These are phyloP conservation scores for Aphanoascus verrucosus DNA, from an alignment of 2,329 filamentous ascomycete species.

Conservation along the genomic window DNA sequence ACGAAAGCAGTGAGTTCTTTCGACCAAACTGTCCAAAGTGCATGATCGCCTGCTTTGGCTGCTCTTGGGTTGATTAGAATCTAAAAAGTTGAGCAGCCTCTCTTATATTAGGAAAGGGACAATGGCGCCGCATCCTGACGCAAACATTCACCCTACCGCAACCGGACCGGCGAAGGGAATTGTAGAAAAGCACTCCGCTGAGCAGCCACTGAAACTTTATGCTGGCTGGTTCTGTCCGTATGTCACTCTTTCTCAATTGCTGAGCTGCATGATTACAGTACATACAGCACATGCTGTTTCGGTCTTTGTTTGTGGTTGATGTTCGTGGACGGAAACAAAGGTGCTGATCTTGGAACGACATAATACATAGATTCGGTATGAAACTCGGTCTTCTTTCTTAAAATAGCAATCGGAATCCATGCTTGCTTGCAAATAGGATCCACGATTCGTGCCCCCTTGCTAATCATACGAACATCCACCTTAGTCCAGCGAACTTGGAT, in stretches of 20 bases:
- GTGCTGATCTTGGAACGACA: conserved; percentile 20
- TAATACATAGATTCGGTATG: not conserved
- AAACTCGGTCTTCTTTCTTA: not conserved
- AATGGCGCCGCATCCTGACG: conserved; percentile 30
- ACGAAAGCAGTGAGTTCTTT: too few species aligned
- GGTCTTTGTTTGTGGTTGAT: not conserved
- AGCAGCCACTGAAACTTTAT: conserved; percentile 50
- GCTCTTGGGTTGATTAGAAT: not conserved
- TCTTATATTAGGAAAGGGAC: not conserved
- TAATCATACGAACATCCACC: conserved; percentile 9
- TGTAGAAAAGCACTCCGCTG: conserved; percentile 25
- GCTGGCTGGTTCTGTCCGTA: conserved; percentile 62
- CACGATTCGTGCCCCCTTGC: not conserved
- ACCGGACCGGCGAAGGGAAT: conserved; percentile 35
- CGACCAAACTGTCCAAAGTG: too few species aligned
- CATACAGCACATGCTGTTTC: not conserved
- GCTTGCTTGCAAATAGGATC: too few species aligned
- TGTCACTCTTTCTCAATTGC: conserved; percentile 13
- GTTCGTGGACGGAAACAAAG: conserved; percentile 18
- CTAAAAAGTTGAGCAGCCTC: not conserved
- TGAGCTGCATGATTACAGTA: not conserved
- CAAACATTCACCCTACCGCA: conserved; percentile 35
- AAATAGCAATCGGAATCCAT: too few species aligned
- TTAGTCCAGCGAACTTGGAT: conserved; percentile 60
- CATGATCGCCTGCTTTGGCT: not conserved